Evolutionary conservation across 2,329 filamentous ascomycete species (phyloP).

Genomic region (Orbilia ellipsospora): DNA sequence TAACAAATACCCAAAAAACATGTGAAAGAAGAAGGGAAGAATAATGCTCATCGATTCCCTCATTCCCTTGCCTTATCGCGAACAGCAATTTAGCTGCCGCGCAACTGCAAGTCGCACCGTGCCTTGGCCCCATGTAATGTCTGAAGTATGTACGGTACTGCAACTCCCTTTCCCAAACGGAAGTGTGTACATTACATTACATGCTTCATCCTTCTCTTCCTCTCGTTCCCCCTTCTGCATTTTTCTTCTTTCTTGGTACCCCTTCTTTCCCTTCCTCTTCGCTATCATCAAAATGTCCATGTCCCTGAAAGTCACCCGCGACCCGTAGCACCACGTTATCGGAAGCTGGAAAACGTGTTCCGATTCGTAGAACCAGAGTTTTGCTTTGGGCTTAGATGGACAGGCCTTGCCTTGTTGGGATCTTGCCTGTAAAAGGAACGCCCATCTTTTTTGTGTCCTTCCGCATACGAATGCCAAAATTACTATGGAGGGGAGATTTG

Average conservation of each 20-base stretch:
- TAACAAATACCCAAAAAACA: constrained; percentile 18
- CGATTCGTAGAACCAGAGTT: constrained; percentile 54
- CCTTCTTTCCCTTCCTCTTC: constrained; percentile 1
- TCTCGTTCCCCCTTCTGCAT: not conserved
- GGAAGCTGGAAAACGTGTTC: constrained; percentile 52
- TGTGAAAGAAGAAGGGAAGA: constrained; percentile 22
- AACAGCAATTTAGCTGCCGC: constrained; percentile 32
- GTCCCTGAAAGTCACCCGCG: constrained; percentile 54
- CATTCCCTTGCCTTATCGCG: constrained; percentile 52
- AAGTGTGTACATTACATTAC: not conserved
- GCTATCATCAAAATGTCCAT: constrained; percentile 36
- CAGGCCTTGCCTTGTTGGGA: constrained; percentile 42
- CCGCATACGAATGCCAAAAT: constrained; percentile 8
- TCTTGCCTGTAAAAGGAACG: constrained; percentile 32
- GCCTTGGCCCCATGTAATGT: not conserved
- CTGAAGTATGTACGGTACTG: no score
- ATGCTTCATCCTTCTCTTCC: not conserved
- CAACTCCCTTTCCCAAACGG: not conserved
- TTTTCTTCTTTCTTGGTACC: not conserved
- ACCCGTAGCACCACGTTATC: constrained; percentile 54
- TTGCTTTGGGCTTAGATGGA: not conserved
- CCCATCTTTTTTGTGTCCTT: constrained; percentile 16
- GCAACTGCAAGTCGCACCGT: not conserved
- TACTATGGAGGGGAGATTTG: no score
- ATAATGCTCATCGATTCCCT: constrained; percentile 48